Percentiles rank a stretch among this genome's conserved stretches.
Evolutionary conservation across 2,329 filamentous ascomycete species (phyloP).

Genomic region (Aspergillus sp.): DNA sequence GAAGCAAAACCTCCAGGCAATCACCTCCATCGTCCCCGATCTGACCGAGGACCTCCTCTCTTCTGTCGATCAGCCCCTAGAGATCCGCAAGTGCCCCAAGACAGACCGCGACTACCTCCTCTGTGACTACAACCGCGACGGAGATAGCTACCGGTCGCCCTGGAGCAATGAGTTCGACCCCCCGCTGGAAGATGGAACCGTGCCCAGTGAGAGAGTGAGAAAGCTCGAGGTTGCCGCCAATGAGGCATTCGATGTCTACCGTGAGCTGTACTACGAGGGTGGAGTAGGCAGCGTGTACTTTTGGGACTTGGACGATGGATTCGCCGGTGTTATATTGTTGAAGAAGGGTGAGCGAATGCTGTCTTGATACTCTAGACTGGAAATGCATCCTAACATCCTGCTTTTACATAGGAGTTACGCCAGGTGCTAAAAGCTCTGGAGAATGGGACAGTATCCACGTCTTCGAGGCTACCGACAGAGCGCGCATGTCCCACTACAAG

Average conservation of each 20-base stretch:
- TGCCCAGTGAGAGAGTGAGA: constrained; percentile 85
- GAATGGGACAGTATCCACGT: constrained; percentile 99
- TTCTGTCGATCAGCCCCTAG: constrained; percentile 93
- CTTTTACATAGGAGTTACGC: constrained; percentile 58
- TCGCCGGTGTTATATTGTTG: constrained; percentile 89
- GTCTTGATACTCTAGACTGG: not conserved
- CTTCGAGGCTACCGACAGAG: constrained; percentile 92
- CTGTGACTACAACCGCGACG: constrained; percentile 99
- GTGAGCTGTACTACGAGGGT: constrained; percentile 90
- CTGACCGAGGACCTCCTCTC: constrained; percentile 97
- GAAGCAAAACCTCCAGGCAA: constrained; percentile 79
- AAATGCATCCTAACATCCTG: not conserved
- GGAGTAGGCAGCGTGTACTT: constrained; percentile 96
- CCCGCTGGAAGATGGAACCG: constrained; percentile 79
- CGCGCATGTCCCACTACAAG: constrained; percentile 92
- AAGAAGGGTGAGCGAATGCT: constrained; percentile 72
- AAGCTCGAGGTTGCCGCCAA: constrained; percentile 94
- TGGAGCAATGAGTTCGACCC: constrained; percentile 99
- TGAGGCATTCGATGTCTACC: constrained; percentile 94
- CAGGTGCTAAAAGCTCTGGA: constrained; percentile 69
- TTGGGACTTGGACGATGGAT: constrained; percentile 97
- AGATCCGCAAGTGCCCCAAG: constrained; percentile 80
- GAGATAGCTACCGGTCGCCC: constrained; percentile 95
- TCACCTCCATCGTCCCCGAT: constrained; percentile 84
- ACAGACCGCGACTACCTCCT: constrained; percentile 93